Conservation (phyloP, 805 yeast genomes). For the Wickerhamomyces rabaulensis region DNA sequence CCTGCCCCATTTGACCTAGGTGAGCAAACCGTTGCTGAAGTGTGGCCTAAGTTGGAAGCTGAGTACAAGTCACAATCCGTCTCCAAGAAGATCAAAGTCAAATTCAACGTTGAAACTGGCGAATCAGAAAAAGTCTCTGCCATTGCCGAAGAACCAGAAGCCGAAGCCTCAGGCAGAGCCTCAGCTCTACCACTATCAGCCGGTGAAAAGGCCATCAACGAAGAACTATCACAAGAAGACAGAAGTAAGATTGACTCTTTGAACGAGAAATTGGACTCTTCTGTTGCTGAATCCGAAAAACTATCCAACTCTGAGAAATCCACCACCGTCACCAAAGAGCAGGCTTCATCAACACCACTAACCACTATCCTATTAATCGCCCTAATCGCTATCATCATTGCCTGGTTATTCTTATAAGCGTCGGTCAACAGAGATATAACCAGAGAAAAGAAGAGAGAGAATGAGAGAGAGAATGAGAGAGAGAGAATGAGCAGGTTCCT, state of each 20-base stretch:
- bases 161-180: slow-evolving; percentile 14
- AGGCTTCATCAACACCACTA: slow-evolving; percentile 39
- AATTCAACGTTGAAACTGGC: slow-evolving; percentile 32
- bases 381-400: slow-evolving; percentile 50
- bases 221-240: slow-evolving; percentile 33
- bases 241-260: slow-evolving; percentile 37
- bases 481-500: neutral
- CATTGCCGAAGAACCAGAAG: slow-evolving; percentile 14
- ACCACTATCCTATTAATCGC: slow-evolving; percentile 51
- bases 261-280: slow-evolving; percentile 40
- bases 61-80: slow-evolving; percentile 48
- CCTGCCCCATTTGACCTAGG: slow-evolving; percentile 61
- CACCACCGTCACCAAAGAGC: slow-evolving; percentile 16
- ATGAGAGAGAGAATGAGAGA: neutral
- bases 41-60: slow-evolving; percentile 71
- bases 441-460: neutral
- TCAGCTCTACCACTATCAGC: slow-evolving; percentile 9
- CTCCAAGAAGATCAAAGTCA: slow-evolving; percentile 65
- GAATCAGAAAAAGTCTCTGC: slow-evolving; percentile 5
- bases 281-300: slow-evolving; percentile 24
- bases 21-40: slow-evolving; percentile 55
- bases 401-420: slow-evolving; percentile 54
- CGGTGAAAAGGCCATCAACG: slow-evolving; percentile 6
- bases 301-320: slow-evolving; percentile 7
- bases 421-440: neutral